phyloP scores from a whole-genome alignment of 345 rosid genomes.

The Euclidium syriacum region DNA sequence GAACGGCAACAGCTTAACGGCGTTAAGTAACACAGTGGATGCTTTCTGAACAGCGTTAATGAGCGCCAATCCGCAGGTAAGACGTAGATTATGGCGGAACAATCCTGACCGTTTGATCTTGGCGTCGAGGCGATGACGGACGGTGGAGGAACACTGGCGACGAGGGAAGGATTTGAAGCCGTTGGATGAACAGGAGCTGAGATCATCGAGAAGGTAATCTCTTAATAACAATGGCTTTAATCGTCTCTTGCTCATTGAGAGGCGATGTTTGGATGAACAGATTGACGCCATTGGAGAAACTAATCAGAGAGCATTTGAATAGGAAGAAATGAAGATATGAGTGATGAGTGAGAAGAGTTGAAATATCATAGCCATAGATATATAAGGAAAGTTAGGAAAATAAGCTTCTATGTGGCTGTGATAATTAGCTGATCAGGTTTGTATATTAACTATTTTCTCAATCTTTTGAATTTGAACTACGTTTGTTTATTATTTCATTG shows the following conservation, averaged over 20 bases:
- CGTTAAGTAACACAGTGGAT: conserved; percentile 50
- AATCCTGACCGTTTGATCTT: conserved; percentile 39
- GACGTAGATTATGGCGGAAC: conserved; percentile 7
- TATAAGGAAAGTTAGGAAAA: not conserved
- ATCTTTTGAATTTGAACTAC: conserved; percentile 6
- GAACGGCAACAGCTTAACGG: conserved; percentile 51
- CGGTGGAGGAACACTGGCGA: conserved; percentile 36
- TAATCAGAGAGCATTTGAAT: not conserved
- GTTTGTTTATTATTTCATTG: not conserved
- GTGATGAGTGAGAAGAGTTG: not conserved
- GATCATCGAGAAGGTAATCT: conserved; percentile 70
- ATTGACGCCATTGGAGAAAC: conserved; percentile 2
- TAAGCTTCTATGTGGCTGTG: conserved; percentile 1
- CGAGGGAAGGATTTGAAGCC: conserved; percentile 85
- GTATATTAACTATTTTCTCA: not conserved
- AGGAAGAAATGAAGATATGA: not conserved
- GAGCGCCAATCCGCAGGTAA: conserved; percentile 30
- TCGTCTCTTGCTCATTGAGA: conserved; percentile 4
- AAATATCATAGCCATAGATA: not conserved
- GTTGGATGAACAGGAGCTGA: conserved; percentile 79
- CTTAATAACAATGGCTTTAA: conserved; percentile 48
- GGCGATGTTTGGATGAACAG: conserved; percentile 7
- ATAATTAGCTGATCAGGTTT: not conserved
- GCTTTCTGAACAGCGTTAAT: conserved; percentile 53
- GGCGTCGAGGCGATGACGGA: conserved; percentile 44